Evolutionary conservation across 352 stramenopile genomes (phyloP), one percentile per base, ranked within the genome.

Genomic region (Globisporangium nagaii): DNA sequence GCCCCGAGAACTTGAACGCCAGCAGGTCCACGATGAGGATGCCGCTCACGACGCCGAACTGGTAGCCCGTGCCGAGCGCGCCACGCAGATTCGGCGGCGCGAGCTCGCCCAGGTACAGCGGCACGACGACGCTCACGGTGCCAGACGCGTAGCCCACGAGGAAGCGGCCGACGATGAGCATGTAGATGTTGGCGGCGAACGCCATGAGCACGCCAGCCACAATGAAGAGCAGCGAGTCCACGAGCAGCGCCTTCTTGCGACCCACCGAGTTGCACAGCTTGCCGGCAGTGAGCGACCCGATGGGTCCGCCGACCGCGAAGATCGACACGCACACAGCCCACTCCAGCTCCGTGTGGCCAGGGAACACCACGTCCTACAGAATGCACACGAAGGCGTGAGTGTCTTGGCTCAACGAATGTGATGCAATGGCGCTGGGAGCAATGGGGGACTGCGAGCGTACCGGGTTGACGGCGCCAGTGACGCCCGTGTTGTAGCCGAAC

Each of bases 401-500:
- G n/a, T n/a, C n/a, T n/a, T n/a, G n/a, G n/a, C n/a, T n/a, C n/a
- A n/a, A n/a, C n/a, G n/a, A n/a, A n/a, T n/a, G n/a, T n/a, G n/a
- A n/a, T n/a, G n/a, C n/a, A n/a, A n/a, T n/a, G n/a, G n/a, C n/a
- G n/a, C n/a, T n/a, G n/a, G n/a, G n/a, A n/a, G n/a, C n/a, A n/a
- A n/a, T n/a, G n/a, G n/a, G n/a, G n/a, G n/a, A n/a, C n/a, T n/a
- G n/a, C n/a, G n/a, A n/a, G n/a, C 35, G 32, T 55, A 66, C 62
- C 30, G 75, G 65, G 36, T 84, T 85, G 49, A 86, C 78, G 32
- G 71, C 78, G 24, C 78, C 78, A 0, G 78, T 89, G 13, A 87
- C 76, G 32, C 78, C 78, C 10, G 74, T 89, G 50, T 89, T 89
- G 70, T 86, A 89, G 42, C 78, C 78, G 43, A 85, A 89, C 55